Conservation (phyloP, 2,329 filamentous ascomycete genomes). For the Berkeleyomyces basicola region DNA sequence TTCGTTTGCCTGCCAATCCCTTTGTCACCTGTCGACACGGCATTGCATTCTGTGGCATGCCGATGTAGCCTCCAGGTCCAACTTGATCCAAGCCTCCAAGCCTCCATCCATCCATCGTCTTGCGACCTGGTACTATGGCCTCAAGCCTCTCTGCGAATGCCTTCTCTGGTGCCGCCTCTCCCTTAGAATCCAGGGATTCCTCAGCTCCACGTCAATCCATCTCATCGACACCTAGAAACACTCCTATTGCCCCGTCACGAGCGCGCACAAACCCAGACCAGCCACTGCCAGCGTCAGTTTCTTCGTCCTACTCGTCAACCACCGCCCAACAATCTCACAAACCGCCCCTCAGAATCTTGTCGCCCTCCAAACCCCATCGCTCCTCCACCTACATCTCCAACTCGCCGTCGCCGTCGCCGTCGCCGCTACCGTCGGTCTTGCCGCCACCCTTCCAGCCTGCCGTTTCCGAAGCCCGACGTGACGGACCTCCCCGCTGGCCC, state of each 20-base stretch:
- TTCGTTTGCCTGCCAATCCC: not conserved
- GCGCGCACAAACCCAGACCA: slow-evolving; percentile 42
- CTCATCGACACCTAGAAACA: slow-evolving; percentile 22
- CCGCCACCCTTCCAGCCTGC: not conserved
- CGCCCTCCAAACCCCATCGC: not conserved
- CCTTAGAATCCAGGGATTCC: slow-evolving; percentile 28
- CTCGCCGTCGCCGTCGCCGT: slow-evolving; percentile 40
- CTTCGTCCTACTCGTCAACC: slow-evolving; percentile 15
- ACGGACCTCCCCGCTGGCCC: slow-evolving; percentile 46
- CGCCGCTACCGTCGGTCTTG: slow-evolving; percentile 27
- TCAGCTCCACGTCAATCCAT: slow-evolving; percentile 29
- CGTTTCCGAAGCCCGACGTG: slow-evolving; percentile 10
- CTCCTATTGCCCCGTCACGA: slow-evolving; percentile 26
- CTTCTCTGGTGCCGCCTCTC: slow-evolving; percentile 18
- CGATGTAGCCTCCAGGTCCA: not conserved
- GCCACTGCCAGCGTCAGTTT: not conserved
- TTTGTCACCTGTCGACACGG: slow-evolving; percentile 4
- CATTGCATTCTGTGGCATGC: not conserved
- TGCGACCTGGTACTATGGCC: slow-evolving; percentile 5
- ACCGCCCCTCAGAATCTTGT: slow-evolving; percentile 24
- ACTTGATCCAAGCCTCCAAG: not conserved
- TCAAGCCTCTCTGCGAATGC: slow-evolving; percentile 5
- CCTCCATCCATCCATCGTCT: not conserved
- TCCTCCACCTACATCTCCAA: not conserved
- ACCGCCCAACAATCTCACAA: slow-evolving; percentile 34